Evolutionary conservation across 2,329 filamentous ascomycete genomes (phyloP), one percentile per base, ranked within the genome.

Genomic region (Penicillium nordicum): DNA sequence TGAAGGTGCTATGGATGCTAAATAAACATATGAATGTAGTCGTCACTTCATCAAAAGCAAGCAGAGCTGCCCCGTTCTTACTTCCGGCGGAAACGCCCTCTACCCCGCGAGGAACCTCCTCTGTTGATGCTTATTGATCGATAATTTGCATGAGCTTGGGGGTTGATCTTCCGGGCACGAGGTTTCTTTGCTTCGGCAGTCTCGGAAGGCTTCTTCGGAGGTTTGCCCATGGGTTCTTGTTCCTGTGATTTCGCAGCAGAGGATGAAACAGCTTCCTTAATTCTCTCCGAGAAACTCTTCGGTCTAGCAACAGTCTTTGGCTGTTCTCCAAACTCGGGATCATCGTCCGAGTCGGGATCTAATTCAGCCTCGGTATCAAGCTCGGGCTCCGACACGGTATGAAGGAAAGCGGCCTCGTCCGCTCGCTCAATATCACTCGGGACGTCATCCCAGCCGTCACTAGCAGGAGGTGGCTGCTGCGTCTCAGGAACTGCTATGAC

Each of bases 111-210:
- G 14, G 67, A 66, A 14, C 69, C 69, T 27, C 69, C 69, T 56
- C 70, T 70, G 59, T 74, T 75, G 57, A 80, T 78, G 61, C 79
- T 80, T 60, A 80, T 58, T 11, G 76, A 74, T 14, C 77, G 69
- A 57, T 78, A 80, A 60, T 80, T 80, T 16, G 77, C 76, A 69
- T 80, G 78, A 16, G 78, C 74, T 44, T 75, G 69, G 0, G 76
- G 72, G 44, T 79, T 79, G 53, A 78, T 64, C 60, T 74, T 79
- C 34, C 72, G 68, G 30, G 61, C 50, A 12, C 60, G 63, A 32
- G 67, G 60, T 43, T 69, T 67, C 36, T 64, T 63, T 38, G 67
- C 61, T 25, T 64, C 51, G 7, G 50, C 50, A 16, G 55, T 23
- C 32, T 55, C 57, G 3, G 59, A 50, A 14, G 55, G 43, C 27